Conservation (phyloP, 169 alveolate genomes). For the Plasmodium berghei region DNA sequence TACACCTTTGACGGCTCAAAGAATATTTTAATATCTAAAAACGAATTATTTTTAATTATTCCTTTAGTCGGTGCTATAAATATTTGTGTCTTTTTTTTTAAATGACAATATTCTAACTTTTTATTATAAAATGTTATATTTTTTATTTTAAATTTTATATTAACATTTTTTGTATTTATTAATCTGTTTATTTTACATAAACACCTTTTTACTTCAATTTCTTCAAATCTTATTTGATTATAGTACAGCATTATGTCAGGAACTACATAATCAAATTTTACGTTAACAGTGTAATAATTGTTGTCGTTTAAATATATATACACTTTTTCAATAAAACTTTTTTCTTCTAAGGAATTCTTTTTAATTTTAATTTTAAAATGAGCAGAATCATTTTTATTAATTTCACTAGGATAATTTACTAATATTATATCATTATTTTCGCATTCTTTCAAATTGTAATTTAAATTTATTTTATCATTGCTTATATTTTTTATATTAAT, state of each 20-base stretch:
- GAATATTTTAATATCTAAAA: conserved; percentile 46
- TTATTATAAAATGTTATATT: conserved; percentile 56
- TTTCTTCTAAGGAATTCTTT: conserved; percentile 18
- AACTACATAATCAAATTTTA: conserved; percentile 41
- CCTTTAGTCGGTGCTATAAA: conserved; percentile 55
- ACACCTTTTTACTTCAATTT: conserved; percentile 39
- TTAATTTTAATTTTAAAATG: conserved; percentile 40
- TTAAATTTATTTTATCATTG: conserved; percentile 18
- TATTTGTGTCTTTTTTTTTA: conserved; percentile 39
- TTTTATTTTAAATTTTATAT: conserved; percentile 59
- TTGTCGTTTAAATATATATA: conserved; percentile 43
- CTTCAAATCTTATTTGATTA: conserved; percentile 52
- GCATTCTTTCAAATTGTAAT: conserved; percentile 15
- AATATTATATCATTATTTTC: conserved; percentile 30
- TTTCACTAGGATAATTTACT: conserved; percentile 25
- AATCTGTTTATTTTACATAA: conserved; percentile 53
- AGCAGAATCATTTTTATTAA: conserved; percentile 28
- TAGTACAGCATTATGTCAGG: conserved; percentile 47
- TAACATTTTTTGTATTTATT: conserved; percentile 60
- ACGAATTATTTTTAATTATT: conserved; percentile 49
- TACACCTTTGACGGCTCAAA: conserved; percentile 65
- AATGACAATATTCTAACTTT: conserved; percentile 67
- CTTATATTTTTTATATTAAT: conserved; percentile 51
- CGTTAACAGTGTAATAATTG: conserved; percentile 36
- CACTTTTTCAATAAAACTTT: conserved; percentile 38